A percentile compares a stretch with the other conserved stretches of the same genome.
Evolutionary conservation across 768 basidiomycete genomes (phyloP).

Genomic region (Lentinula detonsa): DNA sequence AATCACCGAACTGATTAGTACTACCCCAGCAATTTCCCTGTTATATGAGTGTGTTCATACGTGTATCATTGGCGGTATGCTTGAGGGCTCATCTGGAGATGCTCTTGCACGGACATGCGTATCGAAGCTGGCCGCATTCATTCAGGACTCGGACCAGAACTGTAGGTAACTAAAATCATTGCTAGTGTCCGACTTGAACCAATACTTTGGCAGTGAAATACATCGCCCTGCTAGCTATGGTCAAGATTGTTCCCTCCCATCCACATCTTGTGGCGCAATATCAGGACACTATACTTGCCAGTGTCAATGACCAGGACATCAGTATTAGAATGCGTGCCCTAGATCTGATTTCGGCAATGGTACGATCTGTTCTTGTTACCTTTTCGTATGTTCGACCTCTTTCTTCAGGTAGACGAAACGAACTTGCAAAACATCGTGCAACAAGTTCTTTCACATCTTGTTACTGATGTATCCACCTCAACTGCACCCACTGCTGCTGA

Average conservation of each 20-base stretch:
- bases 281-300: slow-evolving; percentile 85
- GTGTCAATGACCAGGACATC: slow-evolving; percentile 89
- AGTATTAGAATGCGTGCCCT: slow-evolving; percentile 95
- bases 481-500: slow-evolving; percentile 57
- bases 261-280: slow-evolving; percentile 87
- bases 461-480: slow-evolving; percentile 46
- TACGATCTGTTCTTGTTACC: slow-evolving; percentile 23
- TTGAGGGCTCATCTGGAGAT: slow-evolving; percentile 72
- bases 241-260: slow-evolving; percentile 91
- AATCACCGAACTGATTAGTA: slow-evolving; percentile 92
- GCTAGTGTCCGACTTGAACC: background rate
- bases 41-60: slow-evolving; percentile 98
- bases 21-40: slow-evolving; percentile 91
- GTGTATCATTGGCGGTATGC: slow-evolving; percentile 95
- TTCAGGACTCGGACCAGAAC: slow-evolving; percentile 93
- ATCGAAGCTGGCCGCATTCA: slow-evolving; percentile 87
- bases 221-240: slow-evolving; percentile 91
- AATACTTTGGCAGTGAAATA: slow-evolving; percentile 75
- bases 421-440: slow-evolving; percentile 90
- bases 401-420: slow-evolving; percentile 65
- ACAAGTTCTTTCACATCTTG: slow-evolving; percentile 83
- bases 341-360: slow-evolving; percentile 92
- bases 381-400: slow-evolving; percentile 1
- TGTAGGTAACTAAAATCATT: slow-evolving; percentile 42
- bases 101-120: slow-evolving; percentile 83